Evolutionary conservation across 2,329 filamentous ascomycete species (phyloP), one percentile per base, ranked within the genome.

Genomic region (Pestalotiopsis sp.): DNA sequence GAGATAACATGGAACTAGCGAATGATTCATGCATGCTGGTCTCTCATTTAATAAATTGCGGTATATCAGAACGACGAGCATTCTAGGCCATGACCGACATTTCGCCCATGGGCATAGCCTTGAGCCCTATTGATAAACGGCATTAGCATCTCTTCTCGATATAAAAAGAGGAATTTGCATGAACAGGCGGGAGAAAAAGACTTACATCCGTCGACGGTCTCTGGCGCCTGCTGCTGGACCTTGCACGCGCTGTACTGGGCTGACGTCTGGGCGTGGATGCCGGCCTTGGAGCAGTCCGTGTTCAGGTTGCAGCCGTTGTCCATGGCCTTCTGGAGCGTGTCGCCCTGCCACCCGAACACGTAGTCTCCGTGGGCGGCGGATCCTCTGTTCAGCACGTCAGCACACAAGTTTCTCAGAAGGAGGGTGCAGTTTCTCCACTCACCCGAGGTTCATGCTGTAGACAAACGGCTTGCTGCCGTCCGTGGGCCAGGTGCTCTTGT

Each of bases 301-400:
- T 86, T 83, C 65, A 84, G 81, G 74, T 83, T 84, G 78, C 83
- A 85, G 70, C 72, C 73, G 72, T 80, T 81, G 77, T 84, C 82
- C 82, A 84, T 83, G 73, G 82, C 81, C 77, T 78, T 82, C 75
- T 86, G 84, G 61, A 86, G 80, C 11, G 81, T 77, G 74, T 85
- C 78, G 69, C 79, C 82, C 74, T 85, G 82, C 84, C 84, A 86
- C 68, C 84, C 84, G 74, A 86, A 86, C 70, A 86, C 76, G 74
- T 86, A 86, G 76, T 86, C 84, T 27, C 83, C 84, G 75, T 86
- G 84, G 23, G 83, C 84, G 4, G 83, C 84, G 27, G 82, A 79
- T 38, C 84, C 84, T 49, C 81, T 81, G 7, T 63, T 49, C 41
- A 14, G 20, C 25, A 60, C 27, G 25, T 59, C 9, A 59, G 57